phyloP scores from a whole-genome alignment of 192 early-diverging fungal genomes.

The Backusella morwellensis region DNA sequence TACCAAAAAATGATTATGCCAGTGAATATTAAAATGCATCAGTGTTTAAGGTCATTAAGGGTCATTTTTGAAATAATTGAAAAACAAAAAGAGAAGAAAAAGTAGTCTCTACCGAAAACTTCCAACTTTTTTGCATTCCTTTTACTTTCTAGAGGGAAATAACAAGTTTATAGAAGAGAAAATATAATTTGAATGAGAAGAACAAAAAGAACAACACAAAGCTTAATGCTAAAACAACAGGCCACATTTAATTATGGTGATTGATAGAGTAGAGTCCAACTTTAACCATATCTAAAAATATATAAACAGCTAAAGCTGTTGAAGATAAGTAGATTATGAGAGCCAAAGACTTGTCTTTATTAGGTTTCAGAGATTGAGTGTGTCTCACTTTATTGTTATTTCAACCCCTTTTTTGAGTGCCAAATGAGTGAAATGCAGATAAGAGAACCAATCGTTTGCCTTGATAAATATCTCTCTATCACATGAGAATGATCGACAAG shows the following conservation, averaged over 20 bases:
- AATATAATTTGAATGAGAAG: background rate
- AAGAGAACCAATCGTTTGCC: background rate
- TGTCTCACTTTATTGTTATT: conserved; percentile 8
- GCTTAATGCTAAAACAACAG: background rate
- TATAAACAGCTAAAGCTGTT: background rate
- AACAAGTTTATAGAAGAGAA: background rate
- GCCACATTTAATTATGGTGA: background rate
- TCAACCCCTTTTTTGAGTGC: conserved; percentile 1
- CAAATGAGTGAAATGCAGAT: background rate
- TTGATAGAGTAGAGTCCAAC: background rate
- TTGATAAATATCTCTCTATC: background rate
- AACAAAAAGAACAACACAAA: background rate
- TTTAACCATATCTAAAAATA: background rate
- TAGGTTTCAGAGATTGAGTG: background rate
- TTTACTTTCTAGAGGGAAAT: background rate
- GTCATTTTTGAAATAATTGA: background rate
- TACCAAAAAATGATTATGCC: background rate
- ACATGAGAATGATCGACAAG: background rate
- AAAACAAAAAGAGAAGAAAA: background rate
- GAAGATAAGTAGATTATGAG: background rate
- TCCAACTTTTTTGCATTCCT: background rate
- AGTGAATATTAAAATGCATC: background rate
- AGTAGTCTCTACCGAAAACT: background rate
- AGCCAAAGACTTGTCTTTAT: background rate
- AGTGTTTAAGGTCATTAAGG: background rate